Percentiles rank a stretch among this genome's conserved stretches.
Conservation (phyloP, 495 filamentous ascomycete species). For the Aspergillus wentii region DNA sequence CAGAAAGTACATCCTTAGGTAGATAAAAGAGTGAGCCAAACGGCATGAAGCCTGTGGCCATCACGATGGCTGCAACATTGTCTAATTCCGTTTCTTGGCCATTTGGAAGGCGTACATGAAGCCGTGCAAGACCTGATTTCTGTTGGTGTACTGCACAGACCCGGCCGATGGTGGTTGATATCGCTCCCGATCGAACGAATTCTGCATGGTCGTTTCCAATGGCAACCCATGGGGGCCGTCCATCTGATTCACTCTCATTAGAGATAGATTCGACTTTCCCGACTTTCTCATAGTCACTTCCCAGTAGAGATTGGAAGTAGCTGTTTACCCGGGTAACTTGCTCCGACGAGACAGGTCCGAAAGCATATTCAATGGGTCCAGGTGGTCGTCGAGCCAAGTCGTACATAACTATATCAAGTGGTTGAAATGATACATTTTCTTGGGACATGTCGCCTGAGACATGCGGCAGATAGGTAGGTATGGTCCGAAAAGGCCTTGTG, state of each 20-base stretch:
- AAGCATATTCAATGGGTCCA: conserved; percentile 49
- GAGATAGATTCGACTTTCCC: conserved; percentile 12
- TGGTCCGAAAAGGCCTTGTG: conserved; percentile 65
- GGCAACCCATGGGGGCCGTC: conserved; percentile 57
- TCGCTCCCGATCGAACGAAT: conserved; percentile 62
- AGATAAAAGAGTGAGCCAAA: conserved; percentile 57
- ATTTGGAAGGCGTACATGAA: conserved; percentile 27
- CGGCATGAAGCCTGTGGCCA: conserved; percentile 74
- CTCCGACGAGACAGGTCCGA: conserved; percentile 54
- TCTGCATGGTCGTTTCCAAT: conserved; percentile 67
- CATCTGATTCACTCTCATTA: conserved; percentile 9
- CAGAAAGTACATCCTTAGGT: conserved; percentile 45
- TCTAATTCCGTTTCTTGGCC: conserved; percentile 28
- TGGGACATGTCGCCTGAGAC: conserved; percentile 9
- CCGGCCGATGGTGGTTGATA: conserved; percentile 38
- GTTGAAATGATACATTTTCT: conserved; percentile 54
- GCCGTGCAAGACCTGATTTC: conserved; percentile 17
- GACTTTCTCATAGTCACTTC: conserved; percentile 51
- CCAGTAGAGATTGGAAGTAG: conserved; percentile 52
- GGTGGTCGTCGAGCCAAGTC: conserved; percentile 58
- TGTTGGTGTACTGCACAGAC: conserved; percentile 19
- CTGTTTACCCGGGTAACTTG: conserved; percentile 46
- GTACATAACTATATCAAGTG: conserved; percentile 72
- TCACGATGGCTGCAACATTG: conserved; percentile 60
- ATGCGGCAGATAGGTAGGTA: conserved; percentile 59